Evolutionary conservation across 768 basidiomycete species (phyloP), one percentile per base, ranked within the genome.

Genomic region (Hypsizygus marmoreus): DNA sequence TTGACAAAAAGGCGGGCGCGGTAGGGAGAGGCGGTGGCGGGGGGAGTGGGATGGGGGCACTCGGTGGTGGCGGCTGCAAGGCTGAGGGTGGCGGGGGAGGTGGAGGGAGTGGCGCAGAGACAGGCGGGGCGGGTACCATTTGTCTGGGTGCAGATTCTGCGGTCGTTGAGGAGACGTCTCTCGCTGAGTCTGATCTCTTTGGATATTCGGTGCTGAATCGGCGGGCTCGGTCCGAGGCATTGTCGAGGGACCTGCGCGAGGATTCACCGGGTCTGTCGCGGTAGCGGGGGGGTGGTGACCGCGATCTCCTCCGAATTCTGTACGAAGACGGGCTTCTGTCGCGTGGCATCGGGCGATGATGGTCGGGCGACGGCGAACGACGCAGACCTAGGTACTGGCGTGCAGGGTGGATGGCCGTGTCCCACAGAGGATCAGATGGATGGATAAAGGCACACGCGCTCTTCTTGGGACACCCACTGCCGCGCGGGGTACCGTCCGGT

Each of bases 341-440:
- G 10, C 26, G 16, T 17, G 24, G 31, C 22, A 22, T 33, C 19
- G 42, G 29, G 13, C 23, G 23, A n/a, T n/a, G 31, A 22, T 30
- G 13, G n/a, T 23, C 22, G 29, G 9, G 20, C 19, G 40, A 38
- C 23, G 45, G 41, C 13, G 43, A 44, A 31, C 47, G 40, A 8
- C 26, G 20, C 24, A 47, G 16, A 3, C 13, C 36, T 35, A 20
- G 32, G 22, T 20, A 17, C 25, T 38, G 12, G 10, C 19, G 43
- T 4, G 47, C 46, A 14, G 47, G 47, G 8, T 17, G 16, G 8
- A 47, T 17, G 22, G 55, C 50, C 4, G 54, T 33, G 29, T 34
- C 16, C 66, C 66, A 69, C 23, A 38, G 33, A 7, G 54, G 51
- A 23, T 69, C 59, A 10, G 45, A 34, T 30, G 66, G 68, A 32